These are phyloP conservation scores for Trichoderma atrobrunneum DNA, from an alignment of 2,329 filamentous ascomycete species.

Conservation along the genomic window DNA sequence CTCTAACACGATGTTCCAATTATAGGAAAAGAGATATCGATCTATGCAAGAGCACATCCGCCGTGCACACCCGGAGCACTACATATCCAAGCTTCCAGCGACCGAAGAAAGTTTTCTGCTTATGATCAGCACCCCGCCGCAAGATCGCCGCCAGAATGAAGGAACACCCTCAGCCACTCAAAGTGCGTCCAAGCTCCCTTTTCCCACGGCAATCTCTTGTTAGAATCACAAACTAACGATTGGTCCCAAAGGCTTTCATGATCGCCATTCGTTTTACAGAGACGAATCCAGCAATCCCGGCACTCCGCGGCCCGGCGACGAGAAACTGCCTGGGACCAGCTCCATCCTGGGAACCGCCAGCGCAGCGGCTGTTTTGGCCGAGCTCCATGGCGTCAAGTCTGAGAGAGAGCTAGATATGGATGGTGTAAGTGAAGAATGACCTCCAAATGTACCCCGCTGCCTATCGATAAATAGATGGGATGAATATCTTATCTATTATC, in stretches of 20 bases:
- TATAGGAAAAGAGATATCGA: conserved; percentile 88
- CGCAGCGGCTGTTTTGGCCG: conserved; percentile 82
- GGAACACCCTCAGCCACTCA: conserved; percentile 33
- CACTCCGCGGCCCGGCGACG: conserved; percentile 67
- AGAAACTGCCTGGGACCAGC: conserved; percentile 47
- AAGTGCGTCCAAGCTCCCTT: conserved; percentile 28
- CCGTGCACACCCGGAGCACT: conserved; percentile 92
- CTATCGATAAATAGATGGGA: conserved; percentile 32
- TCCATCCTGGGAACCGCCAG: conserved; percentile 58
- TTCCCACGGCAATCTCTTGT: conserved; percentile 6
- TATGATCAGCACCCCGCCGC: conserved; percentile 90
- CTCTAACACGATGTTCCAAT: conserved; percentile 1
- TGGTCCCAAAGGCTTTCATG: conserved; percentile 29
- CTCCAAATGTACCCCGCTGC: conserved; percentile 26
- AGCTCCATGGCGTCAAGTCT: conserved; percentile 73
- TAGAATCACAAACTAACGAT: conserved; percentile 23
- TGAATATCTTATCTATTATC: conserved; percentile 19
- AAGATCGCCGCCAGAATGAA: conserved; percentile 58
- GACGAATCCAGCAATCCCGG: conserved; percentile 65
- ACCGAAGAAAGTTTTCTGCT: conserved; percentile 96
- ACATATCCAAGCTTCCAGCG: conserved; percentile 95
- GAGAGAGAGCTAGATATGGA: conserved; percentile 77
- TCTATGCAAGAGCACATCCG: conserved; percentile 99
- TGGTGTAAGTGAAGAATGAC: conserved; percentile 52
- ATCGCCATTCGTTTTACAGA: conserved; percentile 56